Conservation (phyloP, 768 basidiomycete genomes). For the Leccinum incarnatum region DNA sequence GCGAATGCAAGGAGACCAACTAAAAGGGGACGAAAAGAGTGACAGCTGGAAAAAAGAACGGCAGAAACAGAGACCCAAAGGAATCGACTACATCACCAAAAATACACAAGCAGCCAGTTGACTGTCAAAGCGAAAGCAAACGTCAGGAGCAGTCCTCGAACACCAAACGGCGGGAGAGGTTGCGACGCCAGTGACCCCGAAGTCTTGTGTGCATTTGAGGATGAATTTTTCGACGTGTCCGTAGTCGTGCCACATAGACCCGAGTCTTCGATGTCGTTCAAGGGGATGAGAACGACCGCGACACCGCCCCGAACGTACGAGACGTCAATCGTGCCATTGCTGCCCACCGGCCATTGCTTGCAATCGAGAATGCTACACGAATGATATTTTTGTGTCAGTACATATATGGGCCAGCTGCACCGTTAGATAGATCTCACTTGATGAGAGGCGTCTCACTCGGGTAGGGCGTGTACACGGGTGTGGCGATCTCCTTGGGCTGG, state of each 20-base stretch:
- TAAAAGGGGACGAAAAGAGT: background rate
- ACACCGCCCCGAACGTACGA: conserved; percentile 64
- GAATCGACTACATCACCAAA: background rate
- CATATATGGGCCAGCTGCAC: background rate
- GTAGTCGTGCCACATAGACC: conserved; percentile 34
- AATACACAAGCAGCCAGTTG: background rate
- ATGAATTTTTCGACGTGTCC: background rate
- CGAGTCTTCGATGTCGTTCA: conserved; percentile 33
- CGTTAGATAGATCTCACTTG: conserved; percentile 44
- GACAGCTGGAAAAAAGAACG: background rate
- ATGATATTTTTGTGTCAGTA: background rate
- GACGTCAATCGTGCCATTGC: conserved; percentile 57
- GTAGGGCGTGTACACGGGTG: conserved; percentile 58
- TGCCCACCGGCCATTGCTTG: conserved; percentile 64
- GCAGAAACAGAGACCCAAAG: background rate
- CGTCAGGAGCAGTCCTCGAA: background rate
- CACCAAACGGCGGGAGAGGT: background rate
- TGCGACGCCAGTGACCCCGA: background rate
- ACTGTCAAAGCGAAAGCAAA: background rate
- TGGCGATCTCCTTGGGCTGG: conserved; percentile 53
- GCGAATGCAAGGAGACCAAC: background rate
- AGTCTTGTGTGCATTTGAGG: background rate
- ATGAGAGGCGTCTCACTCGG: conserved; percentile 45
- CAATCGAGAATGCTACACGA: conserved; percentile 57
- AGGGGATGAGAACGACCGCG: conserved; percentile 39